phyloP scores from a whole-genome alignment of 306 rosid genomes.

The Medicago truncatula region MtrunA17r5.0-ANR NC_053044.1:48585001-48585500 shows the following conservation, averaged over 20 bases:
- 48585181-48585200: conserved; percentile 6
- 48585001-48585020: conserved; percentile 17
- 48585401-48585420: conserved; percentile 26
- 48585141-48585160: conserved; percentile 7
- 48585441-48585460: conserved; percentile 27
- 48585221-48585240: conserved; percentile 5
- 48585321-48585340: conserved; percentile 89
- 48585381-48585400: conserved; percentile 9
- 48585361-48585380: conserved; percentile 7
- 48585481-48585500: conserved; percentile 46
- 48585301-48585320: conserved; percentile 74
- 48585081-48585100: background rate
- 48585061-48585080: background rate
- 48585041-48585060: background rate
- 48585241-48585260: conserved; percentile 25
- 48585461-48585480: conserved; percentile 17
- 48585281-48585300: conserved; percentile 63
- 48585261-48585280: conserved; percentile 52
- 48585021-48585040: background rate
- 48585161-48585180: conserved; percentile 16
- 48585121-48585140: conserved; percentile 16
- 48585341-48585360: conserved; percentile 67
- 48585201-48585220: conserved; percentile 25
- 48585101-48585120: conserved; percentile 25
- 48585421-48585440: conserved; percentile 19